Evolutionary conservation across 176 grass and related monocot species (phyloP).

Genomic region (Tuctoria greenei): DNA sequence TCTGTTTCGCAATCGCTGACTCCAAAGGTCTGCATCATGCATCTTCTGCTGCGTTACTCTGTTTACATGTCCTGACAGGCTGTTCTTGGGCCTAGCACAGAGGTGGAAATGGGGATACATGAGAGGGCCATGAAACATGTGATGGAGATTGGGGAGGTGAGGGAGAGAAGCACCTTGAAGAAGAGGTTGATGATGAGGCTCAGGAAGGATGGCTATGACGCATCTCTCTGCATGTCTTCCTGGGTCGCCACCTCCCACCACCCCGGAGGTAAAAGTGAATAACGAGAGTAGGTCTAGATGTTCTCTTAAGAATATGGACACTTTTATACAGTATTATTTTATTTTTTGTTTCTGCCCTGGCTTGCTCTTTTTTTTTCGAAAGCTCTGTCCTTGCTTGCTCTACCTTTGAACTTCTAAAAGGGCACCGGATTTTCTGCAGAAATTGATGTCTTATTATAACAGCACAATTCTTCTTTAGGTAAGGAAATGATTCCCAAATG

Average conservation of each 20-base stretch:
- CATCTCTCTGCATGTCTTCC: conserved; percentile 63
- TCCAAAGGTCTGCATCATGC: neutral
- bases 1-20: neutral
- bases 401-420: conserved; percentile 13
- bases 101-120: conserved; percentile 41
- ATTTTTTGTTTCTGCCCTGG: too few relatives aligned
- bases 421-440: conserved; percentile 21
- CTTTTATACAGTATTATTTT: too few relatives aligned
- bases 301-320: neutral
- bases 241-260: conserved; percentile 57
- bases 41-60: neutral
- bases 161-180: conserved; percentile 45
- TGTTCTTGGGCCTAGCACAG: conserved; percentile 33
- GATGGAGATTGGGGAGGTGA: conserved; percentile 49
- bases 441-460: conserved; percentile 6
- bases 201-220: conserved; percentile 66
- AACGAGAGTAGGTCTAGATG: too few relatives aligned
- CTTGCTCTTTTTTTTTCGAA: conserved; percentile 27
- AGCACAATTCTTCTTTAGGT: conserved; percentile 48
- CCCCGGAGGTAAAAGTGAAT: conserved; percentile 54
- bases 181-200: conserved; percentile 66
- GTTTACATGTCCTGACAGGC: conserved; percentile 9
- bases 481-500: conserved; percentile 32
- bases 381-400: conserved; percentile 34
- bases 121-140: conserved; percentile 54